Base-by-base conservation (phyloP, 208 protist genomes). In the Strigomonas oncopelti region DNA sequence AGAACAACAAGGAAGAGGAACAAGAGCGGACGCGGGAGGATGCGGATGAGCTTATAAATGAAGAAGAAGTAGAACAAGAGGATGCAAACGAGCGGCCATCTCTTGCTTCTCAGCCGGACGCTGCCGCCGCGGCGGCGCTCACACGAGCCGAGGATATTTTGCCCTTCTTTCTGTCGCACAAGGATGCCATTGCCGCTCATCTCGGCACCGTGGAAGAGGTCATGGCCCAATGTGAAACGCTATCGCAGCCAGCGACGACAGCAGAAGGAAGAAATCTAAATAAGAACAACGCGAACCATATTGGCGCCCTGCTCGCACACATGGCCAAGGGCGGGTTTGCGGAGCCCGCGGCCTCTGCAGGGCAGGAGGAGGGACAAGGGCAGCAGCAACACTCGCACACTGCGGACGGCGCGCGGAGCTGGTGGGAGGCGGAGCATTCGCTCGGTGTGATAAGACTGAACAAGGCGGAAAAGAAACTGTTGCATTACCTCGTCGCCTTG, bases 391-490 rank as follows among this genome's bases (percentile, higher is more conserved):
- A 42, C 34, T 42, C 34, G n/a, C n/a, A n/a, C n/a, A n/a, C n/a
- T n/a, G n/a, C n/a, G n/a, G n/a, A n/a, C n/a, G n/a, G n/a, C 34
- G 7, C 34, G 34, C 7, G 7, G 7, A 42, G 34, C 20, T 45
- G n/a, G 18, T 67, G 67, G 60, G 57, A 42, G 68, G 51, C 22
- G 52, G 45, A 25, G 59, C 60, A 22, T 54, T 36, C 52, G 18
- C 57, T 62, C 25, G 70, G 71, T 32, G 64, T 22, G 63, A 54
- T 9, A 52, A 63, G 8, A 46, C 66, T 68, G 0, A n/a, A 24
- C n/a, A 78, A 74, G 28, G 70, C 54, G 36, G 36, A 64, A 34
- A 75, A 76, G 18, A 48, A 53, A 18, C 64, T 60, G 38, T 28
- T 67, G 1, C 69, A 73, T 54, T 52, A 32, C n/a, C 31, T 60